Evolutionary conservation across 768 basidiomycete species (phyloP).

Genomic region (Russula abietina): DNA sequence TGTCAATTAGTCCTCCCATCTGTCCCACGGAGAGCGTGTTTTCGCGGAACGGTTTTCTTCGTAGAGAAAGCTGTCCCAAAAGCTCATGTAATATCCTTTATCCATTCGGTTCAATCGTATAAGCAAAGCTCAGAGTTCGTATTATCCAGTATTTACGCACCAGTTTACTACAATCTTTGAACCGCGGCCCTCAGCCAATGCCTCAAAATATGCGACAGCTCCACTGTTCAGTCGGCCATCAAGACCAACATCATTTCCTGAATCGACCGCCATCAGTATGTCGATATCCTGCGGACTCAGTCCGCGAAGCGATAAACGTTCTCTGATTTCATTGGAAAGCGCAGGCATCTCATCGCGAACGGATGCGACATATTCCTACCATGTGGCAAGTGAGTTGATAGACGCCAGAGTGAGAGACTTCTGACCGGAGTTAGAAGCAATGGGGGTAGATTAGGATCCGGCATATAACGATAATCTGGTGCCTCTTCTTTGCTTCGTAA

Average conservation of each 20-base stretch:
- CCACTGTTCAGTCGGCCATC: constrained; percentile 50
- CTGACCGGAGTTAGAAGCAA: constrained; percentile 51
- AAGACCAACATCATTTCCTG: constrained; percentile 52
- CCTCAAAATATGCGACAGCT: constrained; percentile 78
- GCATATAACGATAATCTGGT: constrained; percentile 97
- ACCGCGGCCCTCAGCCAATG: constrained; percentile 50
- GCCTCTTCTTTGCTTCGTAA: constrained; percentile 89
- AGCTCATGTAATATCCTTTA: constrained; percentile 85
- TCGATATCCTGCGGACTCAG: constrained; percentile 63
- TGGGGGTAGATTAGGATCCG: constrained; percentile 87
- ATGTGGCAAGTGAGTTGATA: background rate
- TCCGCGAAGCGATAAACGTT: constrained; percentile 49
- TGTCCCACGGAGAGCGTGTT: constrained; percentile 57
- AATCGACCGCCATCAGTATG: constrained; percentile 69
- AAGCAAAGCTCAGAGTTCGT: background rate
- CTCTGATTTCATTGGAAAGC: constrained; percentile 59
- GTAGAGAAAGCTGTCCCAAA: constrained; percentile 65
- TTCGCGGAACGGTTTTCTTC: constrained; percentile 48
- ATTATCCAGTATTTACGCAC: constrained; percentile 38
- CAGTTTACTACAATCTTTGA: constrained; percentile 79
- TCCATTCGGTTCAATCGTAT: background rate
- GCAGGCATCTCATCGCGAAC: constrained; percentile 60
- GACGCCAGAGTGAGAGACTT: constrained; percentile 14
- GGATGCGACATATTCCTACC: constrained; percentile 56
- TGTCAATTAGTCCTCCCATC: constrained; percentile 71